Evolutionary conservation across 176 grass and related monocot genomes (phyloP), one percentile per base, ranked within the genome.

Genomic region (Aegilops umbellulata): DNA sequence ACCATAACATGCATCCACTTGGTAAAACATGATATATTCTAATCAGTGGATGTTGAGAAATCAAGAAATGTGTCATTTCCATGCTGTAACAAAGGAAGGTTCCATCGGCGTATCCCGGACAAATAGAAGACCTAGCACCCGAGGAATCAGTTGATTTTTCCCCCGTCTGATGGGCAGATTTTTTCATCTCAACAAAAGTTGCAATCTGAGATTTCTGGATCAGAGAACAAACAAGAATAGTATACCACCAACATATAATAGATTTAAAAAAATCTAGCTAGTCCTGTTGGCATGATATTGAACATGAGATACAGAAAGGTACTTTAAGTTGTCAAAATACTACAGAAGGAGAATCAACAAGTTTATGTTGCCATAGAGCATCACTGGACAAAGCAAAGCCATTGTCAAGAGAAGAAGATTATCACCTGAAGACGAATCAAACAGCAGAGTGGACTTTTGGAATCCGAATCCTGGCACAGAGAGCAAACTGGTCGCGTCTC

Each of bases 371-470:
- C 6, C 49, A 53, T 7, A 53, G 5, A 53, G 49, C 49, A 53
- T 53, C 49, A 19, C 0, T 53, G 49, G 6, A 53, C 2, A 53
- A 19, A 53, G 49, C 6, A 53, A 53, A 19, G 6, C 1, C 26
- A 12, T 44, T 53, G 39, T 35, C 51, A 87, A 67, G 10, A 53
- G 51, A 91, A 82, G 42, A 53, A 0, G 29, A 53, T 64, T 15
- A 82, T 82, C 86, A 93, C 97, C 97, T 99, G 97, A 81, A 99
- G 92, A 90, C 96, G 97, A 85, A 99, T 90, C 85, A 99, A 75
- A 75, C 90, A 99, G 83, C 97, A 99, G 74, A 99, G 79, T 84
- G 97, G 89, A 89, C 97, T 97, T 85, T 93, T 93, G 9, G 92
- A 92, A 86, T 94, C 85, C 14, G 90, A 85, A 32, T 99, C 97